Evolutionary conservation across 1,139 yeast genomes (phyloP), one percentile per base, ranked within the genome.

Genomic region (Hemisphaericaspora lyxosophila): DNA sequence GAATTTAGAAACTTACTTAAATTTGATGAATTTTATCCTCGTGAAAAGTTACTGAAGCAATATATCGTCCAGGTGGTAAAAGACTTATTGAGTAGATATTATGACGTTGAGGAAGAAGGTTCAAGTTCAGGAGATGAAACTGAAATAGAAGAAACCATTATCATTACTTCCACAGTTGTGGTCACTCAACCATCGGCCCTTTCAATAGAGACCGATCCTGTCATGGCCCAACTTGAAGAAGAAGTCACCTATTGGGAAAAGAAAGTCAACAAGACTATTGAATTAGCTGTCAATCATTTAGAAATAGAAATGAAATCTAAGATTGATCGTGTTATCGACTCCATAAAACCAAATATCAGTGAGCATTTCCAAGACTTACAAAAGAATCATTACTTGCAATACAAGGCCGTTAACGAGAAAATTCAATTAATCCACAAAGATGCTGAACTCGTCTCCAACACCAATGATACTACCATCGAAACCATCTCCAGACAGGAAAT

Each of bases 401-500:
- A 78, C 54, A 65, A 67, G 40, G 59, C 57, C 4, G 60, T 81
- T 38, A 73, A 76, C 46, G 57, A 57, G 33, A 61, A 72, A 46
- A 74, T 81, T 25, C 54, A 58, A 32, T 66, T 68, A 19, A 75
- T 83, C 39, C 72, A 79, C 50, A 72, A 75, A 45, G 74, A 72
- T 39, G 62, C 64, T 30, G 75, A 69, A 31, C 43, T 58, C n/a
- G 70, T 75, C 36, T 62, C 71, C 40, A 65, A 57, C 24, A 60
- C 66, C 13, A 70, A 69, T 15, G 53, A 58, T 57, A 45, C 70
- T 52, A 42, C 51, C 6, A 55, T 57, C 4, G 58, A 53, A 31
- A 53, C 57, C 7, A 70, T 82, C 14, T 59, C 81, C 0, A 68
- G 90, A 52, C 80, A 82, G 52, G 76, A 73, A 38, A 68, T 80